Conservation (phyloP, 768 basidiomycete species). For the Rhizopogon rudus region DNA sequence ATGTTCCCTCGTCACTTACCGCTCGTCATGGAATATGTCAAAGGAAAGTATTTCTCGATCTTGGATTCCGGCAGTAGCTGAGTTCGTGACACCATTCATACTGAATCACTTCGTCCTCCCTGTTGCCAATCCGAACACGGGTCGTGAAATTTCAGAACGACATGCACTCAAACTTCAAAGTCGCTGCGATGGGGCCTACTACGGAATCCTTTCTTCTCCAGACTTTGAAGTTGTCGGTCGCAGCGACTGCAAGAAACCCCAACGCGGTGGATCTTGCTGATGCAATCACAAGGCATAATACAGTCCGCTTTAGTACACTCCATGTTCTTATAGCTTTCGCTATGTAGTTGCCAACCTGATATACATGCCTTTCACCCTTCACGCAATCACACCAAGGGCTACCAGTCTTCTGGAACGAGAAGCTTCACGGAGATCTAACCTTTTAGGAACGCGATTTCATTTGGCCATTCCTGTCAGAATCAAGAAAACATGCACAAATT, state of each 20-base stretch:
- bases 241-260: conserved; percentile 52
- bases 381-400: neutral
- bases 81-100: conserved; percentile 49
- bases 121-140: neutral
- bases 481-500: no score
- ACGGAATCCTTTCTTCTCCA: conserved; percentile 49
- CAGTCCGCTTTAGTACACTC: neutral
- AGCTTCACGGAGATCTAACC: neutral
- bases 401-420: neutral
- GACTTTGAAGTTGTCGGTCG: conserved; percentile 42
- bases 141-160: neutral
- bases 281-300: conserved; percentile 18
- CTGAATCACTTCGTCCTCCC: conserved; percentile 38
- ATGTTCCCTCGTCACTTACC: conserved; percentile 43
- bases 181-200: conserved; percentile 69
- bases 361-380: neutral
- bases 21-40: conserved; percentile 19
- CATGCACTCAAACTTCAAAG: conserved; percentile 14
- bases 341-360: neutral
- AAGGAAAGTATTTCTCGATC: conserved; percentile 15
- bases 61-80: conserved; percentile 53
- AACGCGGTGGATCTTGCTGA: conserved; percentile 44
- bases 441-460: no score
- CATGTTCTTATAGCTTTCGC: neutral
- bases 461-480: no score